Evolutionary conservation across 208 protist species (phyloP).

Genomic region (Polymyxa betae): DNA sequence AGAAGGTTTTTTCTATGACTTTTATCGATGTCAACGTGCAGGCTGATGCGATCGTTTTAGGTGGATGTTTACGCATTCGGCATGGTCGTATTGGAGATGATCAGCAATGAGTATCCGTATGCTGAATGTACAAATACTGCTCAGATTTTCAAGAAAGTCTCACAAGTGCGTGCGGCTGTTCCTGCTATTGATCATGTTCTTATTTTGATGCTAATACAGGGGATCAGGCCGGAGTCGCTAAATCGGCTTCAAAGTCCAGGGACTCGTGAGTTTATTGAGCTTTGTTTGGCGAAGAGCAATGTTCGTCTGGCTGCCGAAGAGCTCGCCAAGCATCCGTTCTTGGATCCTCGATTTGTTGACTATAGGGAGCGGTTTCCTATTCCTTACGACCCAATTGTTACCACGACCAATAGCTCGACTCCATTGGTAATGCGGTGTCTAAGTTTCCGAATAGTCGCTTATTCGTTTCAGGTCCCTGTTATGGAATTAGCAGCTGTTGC

Average conservation of each 20-base stretch:
- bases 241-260: not conserved
- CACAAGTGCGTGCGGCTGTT: not conserved
- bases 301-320: constrained; percentile 51
- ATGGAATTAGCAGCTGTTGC: constrained; percentile 40
- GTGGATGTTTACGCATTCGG: constrained; percentile 86
- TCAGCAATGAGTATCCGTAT: constrained; percentile 82
- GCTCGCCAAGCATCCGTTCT: constrained; percentile 37
- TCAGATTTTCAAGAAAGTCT: constrained; percentile 75
- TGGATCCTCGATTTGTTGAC: constrained; percentile 41
- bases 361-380: not conserved
- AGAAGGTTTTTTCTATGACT: constrained; percentile 72
- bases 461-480: constrained; percentile 41
- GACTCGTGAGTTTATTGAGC: constrained; percentile 59
- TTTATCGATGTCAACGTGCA: not conserved
- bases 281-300: constrained; percentile 43
- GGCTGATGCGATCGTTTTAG: not conserved
- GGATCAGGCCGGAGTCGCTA: not conserved
- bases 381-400: constrained; percentile 42
- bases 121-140: constrained; percentile 77
- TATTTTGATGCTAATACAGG: not conserved
- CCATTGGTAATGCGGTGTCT: not conserved
- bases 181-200: not conserved
- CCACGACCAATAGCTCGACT: not conserved
- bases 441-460: not conserved
- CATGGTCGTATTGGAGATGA: constrained; percentile 85